A percentile compares a stretch with the other conserved stretches of the same genome.
phyloP scores from a whole-genome alignment of 352 stramenopile genomes.

The Stephanocyclus meneghinianus region DNA sequence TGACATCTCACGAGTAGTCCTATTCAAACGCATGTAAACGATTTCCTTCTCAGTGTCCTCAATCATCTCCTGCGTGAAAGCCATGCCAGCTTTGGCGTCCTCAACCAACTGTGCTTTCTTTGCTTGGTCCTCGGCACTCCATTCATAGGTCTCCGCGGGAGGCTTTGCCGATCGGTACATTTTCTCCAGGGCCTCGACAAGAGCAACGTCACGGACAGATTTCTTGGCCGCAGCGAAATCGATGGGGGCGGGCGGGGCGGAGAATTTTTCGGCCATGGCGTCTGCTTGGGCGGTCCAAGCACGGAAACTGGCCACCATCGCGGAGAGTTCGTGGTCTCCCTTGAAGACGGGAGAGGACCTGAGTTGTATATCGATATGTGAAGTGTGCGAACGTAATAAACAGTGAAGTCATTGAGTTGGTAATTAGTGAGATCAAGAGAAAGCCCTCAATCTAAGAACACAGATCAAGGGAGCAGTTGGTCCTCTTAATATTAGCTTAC shows the following conservation, averaged over 20 bases:
- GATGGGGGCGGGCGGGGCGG: slow-evolving; percentile 61
- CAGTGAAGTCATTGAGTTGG: neutral
- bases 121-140: slow-evolving; percentile 64
- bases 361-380: neutral
- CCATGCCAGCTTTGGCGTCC: slow-evolving; percentile 57
- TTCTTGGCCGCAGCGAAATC: slow-evolving; percentile 77
- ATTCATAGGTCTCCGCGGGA: slow-evolving; percentile 68
- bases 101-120: slow-evolving; percentile 69
- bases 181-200: slow-evolving; percentile 74
- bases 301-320: slow-evolving; percentile 74
- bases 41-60: slow-evolving; percentile 69
- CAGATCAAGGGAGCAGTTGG: neutral
- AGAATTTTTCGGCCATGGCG: slow-evolving; percentile 79
- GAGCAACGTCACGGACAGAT: slow-evolving; percentile 66
- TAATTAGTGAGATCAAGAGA: neutral
- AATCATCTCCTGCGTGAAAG: slow-evolving; percentile 70
- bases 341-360: slow-evolving; percentile 79
- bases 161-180: slow-evolving; percentile 69
- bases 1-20: slow-evolving; percentile 66
- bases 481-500: slow-evolving; percentile 27
- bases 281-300: slow-evolving; percentile 78
- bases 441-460: neutral
- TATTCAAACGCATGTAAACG: slow-evolving; percentile 70
- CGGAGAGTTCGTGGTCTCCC: slow-evolving; percentile 65
- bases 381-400: neutral